A percentile compares a stretch with the other conserved stretches of the same genome.
Conservation (phyloP, 2,329 filamentous ascomycete species). For the Xylogone sp. region DNA sequence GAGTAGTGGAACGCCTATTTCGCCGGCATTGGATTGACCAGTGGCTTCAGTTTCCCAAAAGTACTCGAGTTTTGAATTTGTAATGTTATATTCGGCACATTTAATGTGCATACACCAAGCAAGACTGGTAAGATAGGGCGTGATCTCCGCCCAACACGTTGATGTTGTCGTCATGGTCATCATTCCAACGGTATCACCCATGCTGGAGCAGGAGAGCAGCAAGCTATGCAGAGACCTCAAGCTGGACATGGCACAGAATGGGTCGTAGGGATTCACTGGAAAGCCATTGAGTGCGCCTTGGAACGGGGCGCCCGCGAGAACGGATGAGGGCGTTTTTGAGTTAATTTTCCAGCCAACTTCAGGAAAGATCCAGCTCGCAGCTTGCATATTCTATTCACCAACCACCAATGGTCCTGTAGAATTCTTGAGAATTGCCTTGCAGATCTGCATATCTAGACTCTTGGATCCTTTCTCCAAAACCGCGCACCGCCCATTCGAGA, state of each 20-base stretch:
- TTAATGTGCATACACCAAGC: conserved; percentile 15
- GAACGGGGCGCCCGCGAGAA: neutral
- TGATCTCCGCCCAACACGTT: conserved; percentile 10
- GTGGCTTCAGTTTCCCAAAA: conserved; percentile 14
- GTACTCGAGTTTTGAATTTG: conserved; percentile 11
- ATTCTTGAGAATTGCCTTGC: too few relatives aligned
- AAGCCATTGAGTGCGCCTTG: neutral
- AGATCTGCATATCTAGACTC: too few relatives aligned
- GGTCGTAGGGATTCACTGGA: neutral
- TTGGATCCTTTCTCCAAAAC: too few relatives aligned
- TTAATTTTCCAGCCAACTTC: too few relatives aligned
- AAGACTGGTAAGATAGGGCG: conserved; percentile 12
- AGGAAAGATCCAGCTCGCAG: too few relatives aligned
- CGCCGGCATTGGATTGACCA: conserved; percentile 5
- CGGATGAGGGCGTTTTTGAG: neutral
- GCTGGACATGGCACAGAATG: neutral
- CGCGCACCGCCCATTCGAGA: too few relatives aligned
- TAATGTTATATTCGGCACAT: conserved; percentile 10
- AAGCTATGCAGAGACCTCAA: neutral
- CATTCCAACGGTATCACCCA: conserved; percentile 26
- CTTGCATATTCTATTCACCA: too few relatives aligned
- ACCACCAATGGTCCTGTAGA: too few relatives aligned
- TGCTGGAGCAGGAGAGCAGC: neutral
- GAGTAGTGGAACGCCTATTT: conserved; percentile 9
- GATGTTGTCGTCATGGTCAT: conserved; percentile 9